Evolutionary conservation across 2,329 filamentous ascomycete genomes (phyloP).

Genomic region (Fusarium humuli): DNA sequence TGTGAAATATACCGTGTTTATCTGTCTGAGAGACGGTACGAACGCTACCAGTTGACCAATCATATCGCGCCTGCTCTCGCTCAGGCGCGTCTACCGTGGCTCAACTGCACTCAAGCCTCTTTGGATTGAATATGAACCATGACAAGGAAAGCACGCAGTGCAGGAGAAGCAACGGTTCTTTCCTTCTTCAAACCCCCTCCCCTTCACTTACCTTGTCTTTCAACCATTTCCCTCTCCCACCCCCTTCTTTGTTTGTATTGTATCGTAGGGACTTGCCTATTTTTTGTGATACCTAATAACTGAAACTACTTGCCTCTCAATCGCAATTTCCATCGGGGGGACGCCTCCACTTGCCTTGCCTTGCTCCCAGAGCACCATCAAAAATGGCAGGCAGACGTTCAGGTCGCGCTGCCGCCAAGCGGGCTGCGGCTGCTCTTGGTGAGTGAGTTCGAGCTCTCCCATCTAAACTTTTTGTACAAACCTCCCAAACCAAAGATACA

Average conservation of each 20-base stretch:
- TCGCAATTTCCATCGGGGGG: constrained; percentile 32
- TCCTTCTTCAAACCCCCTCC: constrained; percentile 27
- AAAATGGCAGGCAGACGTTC: constrained; percentile 60
- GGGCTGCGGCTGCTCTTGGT: constrained; percentile 65
- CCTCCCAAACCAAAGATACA: constrained; percentile 1
- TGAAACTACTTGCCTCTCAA: constrained; percentile 20
- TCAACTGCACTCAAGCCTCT: constrained; percentile 38
- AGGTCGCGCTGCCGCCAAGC: constrained; percentile 65
- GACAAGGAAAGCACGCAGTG: constrained; percentile 27
- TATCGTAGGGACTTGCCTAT: constrained; percentile 3
- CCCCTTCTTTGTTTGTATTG: constrained; percentile 11
- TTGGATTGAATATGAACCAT: constrained; percentile 28
- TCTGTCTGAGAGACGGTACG: not conserved
- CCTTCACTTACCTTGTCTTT: constrained; percentile 6
- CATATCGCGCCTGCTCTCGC: constrained; percentile 31
- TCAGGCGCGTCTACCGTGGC: constrained; percentile 47
- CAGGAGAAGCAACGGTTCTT: constrained; percentile 12
- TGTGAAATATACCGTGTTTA: constrained; percentile 19
- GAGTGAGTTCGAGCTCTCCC: constrained; percentile 47
- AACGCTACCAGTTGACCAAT: constrained; percentile 41
- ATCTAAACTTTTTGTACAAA: constrained; percentile 23
- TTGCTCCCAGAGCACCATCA: constrained; percentile 12
- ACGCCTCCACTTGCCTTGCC: constrained; percentile 29
- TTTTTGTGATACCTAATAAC: constrained; percentile 31
- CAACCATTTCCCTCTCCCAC: constrained; percentile 1